Base-by-base conservation (phyloP, 1,284 basidiomycete species). In the Wallemia hederae region DNA sequence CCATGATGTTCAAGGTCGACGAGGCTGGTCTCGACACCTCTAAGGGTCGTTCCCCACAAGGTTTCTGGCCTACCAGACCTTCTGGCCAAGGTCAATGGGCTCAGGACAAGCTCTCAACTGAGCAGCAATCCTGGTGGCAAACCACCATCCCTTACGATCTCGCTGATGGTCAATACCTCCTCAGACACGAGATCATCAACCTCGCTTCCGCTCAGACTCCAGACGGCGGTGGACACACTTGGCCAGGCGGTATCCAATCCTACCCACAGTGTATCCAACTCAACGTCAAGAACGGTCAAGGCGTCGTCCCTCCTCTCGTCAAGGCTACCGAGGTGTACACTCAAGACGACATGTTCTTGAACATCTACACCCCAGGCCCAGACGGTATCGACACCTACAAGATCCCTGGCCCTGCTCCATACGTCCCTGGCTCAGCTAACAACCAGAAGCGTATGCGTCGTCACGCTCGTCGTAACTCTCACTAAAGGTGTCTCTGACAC, bases 201-300 rank as follows among this genome's bases (percentile, higher is more conserved):
- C 25, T 58, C 5, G 25, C 56, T 58, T 58, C 56, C 2, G 27
- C 56, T 58, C 3, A 28, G 24, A 49, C 9, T n/a, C 9, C 39
- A 11, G 19, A 49, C n/a, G 9, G 9, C 22, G 39, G 39, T 49
- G 39, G 39, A 17, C 39, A 49, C 39, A 49, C 39, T 17, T 49
- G 39, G 39, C 39, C 39, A 49, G 39, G 39, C n/a, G 39, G 39
- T 49, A 49, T 49, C 56, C 56, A 58, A n/a, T 58, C 56, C 25
- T 26, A 28, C 56, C 25, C 25, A 28, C 56, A 58, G 24, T 49
- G 39, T 49, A 49, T 58, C 56, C 56, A 58, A n/a, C 56, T 58
- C 24, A 28, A 58, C 24, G 27, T 58, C 24, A 27, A 58, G 25
- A n/a, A n/a, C 56, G 56, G 56, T 22, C 24, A 58, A 49, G 56